Conservation (phyloP, 371 early-diverging fungal genomes). For the Spraguea lophii region DNA sequence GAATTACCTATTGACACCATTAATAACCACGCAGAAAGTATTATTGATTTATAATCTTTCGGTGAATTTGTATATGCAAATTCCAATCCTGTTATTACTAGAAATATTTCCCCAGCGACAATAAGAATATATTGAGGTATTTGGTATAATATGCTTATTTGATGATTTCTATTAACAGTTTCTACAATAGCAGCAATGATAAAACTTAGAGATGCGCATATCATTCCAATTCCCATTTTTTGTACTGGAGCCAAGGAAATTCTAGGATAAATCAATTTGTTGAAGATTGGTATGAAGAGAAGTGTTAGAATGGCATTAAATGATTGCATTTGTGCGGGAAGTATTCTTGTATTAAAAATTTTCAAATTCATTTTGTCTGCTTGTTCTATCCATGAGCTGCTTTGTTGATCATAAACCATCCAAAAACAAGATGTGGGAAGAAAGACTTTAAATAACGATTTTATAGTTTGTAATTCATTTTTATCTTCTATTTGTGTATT, state of each 20-base stretch:
- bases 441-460: conserved; percentile 17
- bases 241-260: conserved; percentile 45
- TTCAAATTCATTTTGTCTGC: conserved; percentile 36
- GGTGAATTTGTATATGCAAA: conserved; percentile 48
- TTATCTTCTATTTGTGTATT: neutral
- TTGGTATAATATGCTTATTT: conserved; percentile 46
- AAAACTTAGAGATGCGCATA: conserved; percentile 25
- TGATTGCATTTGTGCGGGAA: conserved; percentile 43
- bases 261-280: conserved; percentile 47
- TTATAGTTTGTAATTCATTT: neutral
- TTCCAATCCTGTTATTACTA: conserved; percentile 52
- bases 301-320: conserved; percentile 48
- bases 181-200: conserved; percentile 37
- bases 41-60: conserved; percentile 22
- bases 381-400: conserved; percentile 46
- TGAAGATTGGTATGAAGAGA: conserved; percentile 49
- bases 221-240: conserved; percentile 44
- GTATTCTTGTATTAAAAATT: conserved; percentile 3
- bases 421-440: conserved; percentile 41
- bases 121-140: conserved; percentile 51
- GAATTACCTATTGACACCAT: conserved; percentile 46
- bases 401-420: conserved; percentile 47
- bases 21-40: conserved; percentile 42
- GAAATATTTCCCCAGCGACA: conserved; percentile 50
- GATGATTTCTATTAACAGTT: conserved; percentile 23